Conservation (phyloP, 805 yeast species). For the Vanderwaltozyma yarrowii region DNA sequence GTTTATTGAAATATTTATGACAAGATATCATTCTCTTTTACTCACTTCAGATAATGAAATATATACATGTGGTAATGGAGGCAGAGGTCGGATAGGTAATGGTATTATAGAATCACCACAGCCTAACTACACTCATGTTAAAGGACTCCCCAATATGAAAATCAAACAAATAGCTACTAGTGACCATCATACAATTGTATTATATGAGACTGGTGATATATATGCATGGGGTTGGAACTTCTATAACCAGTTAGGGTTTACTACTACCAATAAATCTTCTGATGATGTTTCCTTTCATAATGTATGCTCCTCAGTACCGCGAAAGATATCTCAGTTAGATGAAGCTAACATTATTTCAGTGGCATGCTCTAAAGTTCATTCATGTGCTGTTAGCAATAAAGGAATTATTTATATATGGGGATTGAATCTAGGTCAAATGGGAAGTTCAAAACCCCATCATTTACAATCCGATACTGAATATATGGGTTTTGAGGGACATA, state of each 20-base stretch:
- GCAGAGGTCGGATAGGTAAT: conserved; percentile 65
- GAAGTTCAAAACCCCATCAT: conserved; percentile 33
- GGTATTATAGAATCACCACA: conserved; percentile 32
- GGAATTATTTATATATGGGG: conserved; percentile 63
- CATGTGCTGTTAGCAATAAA: conserved; percentile 43
- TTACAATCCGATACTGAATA: conserved; percentile 35
- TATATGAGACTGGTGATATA: conserved; percentile 43
- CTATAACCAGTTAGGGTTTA: conserved; percentile 56
- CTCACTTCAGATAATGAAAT: conserved; percentile 45
- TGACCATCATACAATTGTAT: conserved; percentile 56
- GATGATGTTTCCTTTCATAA: conserved; percentile 20
- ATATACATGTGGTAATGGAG: conserved; percentile 54
- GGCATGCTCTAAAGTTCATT: conserved; percentile 59
- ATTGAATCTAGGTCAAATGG: conserved; percentile 73
- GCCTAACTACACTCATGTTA: conserved; percentile 36
- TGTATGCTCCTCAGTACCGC: conserved; percentile 18
- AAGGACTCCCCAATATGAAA: conserved; percentile 28
- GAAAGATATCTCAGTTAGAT: conserved; percentile 17
- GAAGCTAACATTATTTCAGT: conserved; percentile 32
- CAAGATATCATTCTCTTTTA: conserved; percentile 57
- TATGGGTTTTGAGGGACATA: conserved; percentile 32
- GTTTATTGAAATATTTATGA: conserved; percentile 39
- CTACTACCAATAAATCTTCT: conserved; percentile 20
- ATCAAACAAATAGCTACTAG: conserved; percentile 39
- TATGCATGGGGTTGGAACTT: conserved; percentile 75